Base-by-base conservation (phyloP, 805 yeast species). In the Teunomyces stri region DNA sequence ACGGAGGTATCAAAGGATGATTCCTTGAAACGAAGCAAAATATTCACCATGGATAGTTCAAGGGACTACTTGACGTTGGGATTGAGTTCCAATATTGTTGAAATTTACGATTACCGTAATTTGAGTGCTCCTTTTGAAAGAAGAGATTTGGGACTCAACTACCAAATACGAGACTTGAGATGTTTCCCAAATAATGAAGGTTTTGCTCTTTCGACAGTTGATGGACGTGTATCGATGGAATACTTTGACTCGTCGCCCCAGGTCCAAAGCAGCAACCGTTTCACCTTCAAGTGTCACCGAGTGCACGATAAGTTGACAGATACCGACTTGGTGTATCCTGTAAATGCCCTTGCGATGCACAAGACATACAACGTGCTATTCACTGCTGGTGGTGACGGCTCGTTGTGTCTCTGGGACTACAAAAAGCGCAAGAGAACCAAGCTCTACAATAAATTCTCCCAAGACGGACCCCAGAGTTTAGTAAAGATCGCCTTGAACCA, bases 271-370 rank as follows among this genome's bases (percentile, higher is more conserved):
- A 53, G 63, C 1, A 66, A 70, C 47, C 78, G 81, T 46, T 90
- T 84, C 62, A 92, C 96, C 0, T 89, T 89, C 72, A 82, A 89
- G 57, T 85, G 96, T 51, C 97, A 89, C 62, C 66, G 96, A 28
- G 47, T 52, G 22, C 62, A 71, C 39, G 70, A 73, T 44, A 56
- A 60, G 38, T 43, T 47, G 2, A 54, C 67, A 3, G 79, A 72
- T 37, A 68, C 69, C 6, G 87, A 81, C 48, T 62, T 76, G 31
- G 84, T 78, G 10, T 71, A 68, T 42, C 81, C 84, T 1, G 80
- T 80, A 6, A 79, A 80, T 44, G 67, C 76, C 2, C 55, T 80
- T 2, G 69, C 66, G 4, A 76, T 79, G 50, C 71, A 75, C 44
- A 66, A 70, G 0, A 43, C 44, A 12, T 51, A 64, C 44, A 59